phyloP scores from a whole-genome alignment of 2,329 filamentous ascomycete species.

The Herpotrichia juniperi region DNA sequence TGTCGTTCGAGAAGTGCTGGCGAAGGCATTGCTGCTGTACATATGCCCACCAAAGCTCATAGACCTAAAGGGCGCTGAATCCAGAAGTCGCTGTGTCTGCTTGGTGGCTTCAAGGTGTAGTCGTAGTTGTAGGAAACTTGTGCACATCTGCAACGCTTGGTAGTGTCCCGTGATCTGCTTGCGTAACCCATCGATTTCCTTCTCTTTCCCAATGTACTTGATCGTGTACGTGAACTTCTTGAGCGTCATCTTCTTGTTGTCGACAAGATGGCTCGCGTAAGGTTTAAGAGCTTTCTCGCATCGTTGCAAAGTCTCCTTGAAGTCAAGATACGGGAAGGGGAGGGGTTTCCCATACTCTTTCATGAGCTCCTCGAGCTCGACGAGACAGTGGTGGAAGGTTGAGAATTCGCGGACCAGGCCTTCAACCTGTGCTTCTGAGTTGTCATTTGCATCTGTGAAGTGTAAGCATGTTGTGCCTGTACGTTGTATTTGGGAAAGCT shows the following conservation, averaged over 20 bases:
- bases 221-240: slow-evolving; percentile 37
- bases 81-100: slow-evolving; percentile 21
- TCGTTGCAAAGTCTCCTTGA: slow-evolving; percentile 35
- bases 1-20: slow-evolving; percentile 18
- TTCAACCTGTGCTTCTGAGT: slow-evolving; percentile 39
- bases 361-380: slow-evolving; percentile 37
- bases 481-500: neutral
- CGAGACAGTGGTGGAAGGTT: slow-evolving; percentile 35
- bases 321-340: slow-evolving; percentile 36
- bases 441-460: slow-evolving; percentile 38
- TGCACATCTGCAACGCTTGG: slow-evolving; percentile 39
- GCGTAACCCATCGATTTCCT: slow-evolving; percentile 35
- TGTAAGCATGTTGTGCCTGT: slow-evolving; percentile 18
- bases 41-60: slow-evolving; percentile 32
- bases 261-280: slow-evolving; percentile 36
- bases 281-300: slow-evolving; percentile 37
- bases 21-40: slow-evolving; percentile 29
- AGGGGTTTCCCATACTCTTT: slow-evolving; percentile 38
- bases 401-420: slow-evolving; percentile 37
- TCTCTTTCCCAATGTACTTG: slow-evolving; percentile 42
- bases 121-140: slow-evolving; percentile 35
- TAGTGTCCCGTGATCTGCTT: slow-evolving; percentile 37
- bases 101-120: slow-evolving; percentile 35
- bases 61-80: slow-evolving; percentile 27
- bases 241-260: slow-evolving; percentile 35